These are phyloP conservation scores for Lactarius deliciosus DNA, from an alignment of 768 basidiomycete species.

Conservation along the genomic window DNA sequence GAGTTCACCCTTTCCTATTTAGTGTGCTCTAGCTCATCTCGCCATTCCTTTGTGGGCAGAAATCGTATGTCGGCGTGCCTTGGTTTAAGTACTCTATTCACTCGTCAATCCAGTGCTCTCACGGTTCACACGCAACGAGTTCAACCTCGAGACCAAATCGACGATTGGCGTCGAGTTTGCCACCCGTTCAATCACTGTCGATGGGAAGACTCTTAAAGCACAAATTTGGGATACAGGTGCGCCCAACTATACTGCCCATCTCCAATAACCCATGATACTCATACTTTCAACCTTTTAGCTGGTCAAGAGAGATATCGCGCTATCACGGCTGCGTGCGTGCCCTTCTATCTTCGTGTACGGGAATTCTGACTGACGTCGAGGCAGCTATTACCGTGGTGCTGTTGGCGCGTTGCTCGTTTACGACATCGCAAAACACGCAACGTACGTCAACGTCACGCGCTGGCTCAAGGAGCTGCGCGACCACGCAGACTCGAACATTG, in stretches of 20 bases:
- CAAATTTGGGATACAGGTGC: constrained; percentile 99
- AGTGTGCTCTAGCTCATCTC: constrained; percentile 12
- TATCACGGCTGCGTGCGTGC: constrained; percentile 88
- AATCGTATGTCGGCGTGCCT: constrained; percentile 52
- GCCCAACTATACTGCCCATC: constrained; percentile 33
- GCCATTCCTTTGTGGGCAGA: constrained; percentile 37
- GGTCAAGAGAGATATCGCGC: constrained; percentile 98
- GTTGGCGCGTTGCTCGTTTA: constrained; percentile 91
- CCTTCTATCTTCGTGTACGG: constrained; percentile 21
- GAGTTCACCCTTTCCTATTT: constrained; percentile 43
- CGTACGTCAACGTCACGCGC: constrained; percentile 90
- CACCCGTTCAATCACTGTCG: constrained; percentile 92
- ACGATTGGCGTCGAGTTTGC: constrained; percentile 99
- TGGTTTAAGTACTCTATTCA: constrained; percentile 13
- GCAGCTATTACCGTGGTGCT: constrained; percentile 95
- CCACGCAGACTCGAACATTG: constrained; percentile 90
- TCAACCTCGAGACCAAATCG: constrained; percentile 98
- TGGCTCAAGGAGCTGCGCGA: constrained; percentile 98
- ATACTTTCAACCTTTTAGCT: constrained; percentile 46
- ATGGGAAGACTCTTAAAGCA: constrained; percentile 95
- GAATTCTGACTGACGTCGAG: neutral
- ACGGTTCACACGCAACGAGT: constrained; percentile 99
- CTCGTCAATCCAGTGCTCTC: constrained; percentile 74
- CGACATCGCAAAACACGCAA: constrained; percentile 91
- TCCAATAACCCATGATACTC: constrained; percentile 7